Evolutionary conservation across 228 moss, liverwort and hornwort species (phyloP).

Genomic region (Sphagnum fallax): DNA sequence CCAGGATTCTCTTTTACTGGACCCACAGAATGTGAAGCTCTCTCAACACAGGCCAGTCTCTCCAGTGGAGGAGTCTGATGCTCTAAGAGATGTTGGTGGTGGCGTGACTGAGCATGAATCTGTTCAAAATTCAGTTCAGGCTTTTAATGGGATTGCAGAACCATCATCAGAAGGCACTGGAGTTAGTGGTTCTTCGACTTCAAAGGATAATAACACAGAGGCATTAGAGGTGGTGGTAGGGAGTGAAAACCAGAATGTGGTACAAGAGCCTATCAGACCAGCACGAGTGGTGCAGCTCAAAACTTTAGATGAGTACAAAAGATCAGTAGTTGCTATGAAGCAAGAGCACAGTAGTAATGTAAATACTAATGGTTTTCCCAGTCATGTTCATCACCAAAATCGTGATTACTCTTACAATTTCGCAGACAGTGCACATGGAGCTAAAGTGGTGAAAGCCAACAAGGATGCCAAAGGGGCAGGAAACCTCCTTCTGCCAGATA

Average conservation of each 20-base stretch:
- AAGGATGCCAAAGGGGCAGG: conserved; percentile 91
- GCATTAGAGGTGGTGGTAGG: not conserved
- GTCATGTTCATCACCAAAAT: conserved; percentile 40
- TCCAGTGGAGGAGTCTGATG: not conserved
- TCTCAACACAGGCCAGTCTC: conserved; percentile 1
- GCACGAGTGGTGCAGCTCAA: conserved; percentile 28
- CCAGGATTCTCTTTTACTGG: not conserved
- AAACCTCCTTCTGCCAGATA: conserved; percentile 78
- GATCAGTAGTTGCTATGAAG: conserved; percentile 51
- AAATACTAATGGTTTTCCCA: conserved; percentile 45
- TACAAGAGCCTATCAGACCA: conserved; percentile 20
- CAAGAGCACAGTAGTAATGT: conserved; percentile 17
- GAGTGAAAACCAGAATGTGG: not conserved
- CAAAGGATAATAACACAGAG: not conserved
- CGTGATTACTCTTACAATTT: conserved; percentile 74
- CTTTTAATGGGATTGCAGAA: too few relatives aligned
- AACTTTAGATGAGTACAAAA: conserved; percentile 85
- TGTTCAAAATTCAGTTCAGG: not conserved
- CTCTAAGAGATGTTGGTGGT: not conserved
- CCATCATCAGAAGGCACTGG: not conserved
- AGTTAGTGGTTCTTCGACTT: too few relatives aligned
- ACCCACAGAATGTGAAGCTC: not conserved
- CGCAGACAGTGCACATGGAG: conserved; percentile 72
- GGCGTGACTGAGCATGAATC: not conserved
- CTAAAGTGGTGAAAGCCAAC: conserved; percentile 69